Conservation (phyloP, 768 basidiomycete species). For the Filobasidium floriforme region DNA sequence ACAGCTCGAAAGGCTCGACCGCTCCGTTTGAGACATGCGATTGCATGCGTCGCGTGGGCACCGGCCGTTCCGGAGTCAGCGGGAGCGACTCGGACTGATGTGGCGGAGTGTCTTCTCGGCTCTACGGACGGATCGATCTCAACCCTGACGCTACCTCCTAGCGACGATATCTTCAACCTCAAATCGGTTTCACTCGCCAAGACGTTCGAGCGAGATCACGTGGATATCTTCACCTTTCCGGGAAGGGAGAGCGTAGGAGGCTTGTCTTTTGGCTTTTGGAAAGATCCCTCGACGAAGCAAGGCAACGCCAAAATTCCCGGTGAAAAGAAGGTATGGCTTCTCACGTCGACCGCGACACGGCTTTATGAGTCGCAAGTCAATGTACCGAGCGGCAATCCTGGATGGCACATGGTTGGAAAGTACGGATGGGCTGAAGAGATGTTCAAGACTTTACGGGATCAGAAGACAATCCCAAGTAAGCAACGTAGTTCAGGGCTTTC, state of each 20-base stretch:
- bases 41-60: conserved; percentile 91
- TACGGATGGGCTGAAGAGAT: conserved; percentile 62
- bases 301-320: conserved; percentile 54
- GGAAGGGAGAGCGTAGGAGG: conserved; percentile 79
- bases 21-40: conserved; percentile 71
- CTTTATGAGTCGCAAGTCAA: conserved; percentile 69
- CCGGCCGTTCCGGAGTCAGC: conserved; percentile 55
- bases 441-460: conserved; percentile 67
- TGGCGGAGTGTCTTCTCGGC: conserved; percentile 82
- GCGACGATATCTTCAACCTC: conserved; percentile 74
- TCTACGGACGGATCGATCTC: conserved; percentile 76
- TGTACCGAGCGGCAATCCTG: conserved; percentile 54
- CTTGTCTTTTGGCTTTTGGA: conserved; percentile 65
- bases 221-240: conserved; percentile 51
- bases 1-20: conserved; percentile 62
- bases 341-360: conserved; percentile 75
- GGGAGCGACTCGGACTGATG: conserved; percentile 59
- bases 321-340: conserved; percentile 52
- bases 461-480: conserved; percentile 23
- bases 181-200: conserved; percentile 54
- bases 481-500: no score
- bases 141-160: conserved; percentile 72
- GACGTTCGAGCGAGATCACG: conserved; percentile 43
- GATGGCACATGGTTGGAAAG: conserved; percentile 65
- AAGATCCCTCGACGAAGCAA: conserved; percentile 39